These are phyloP conservation scores for Rhododendron griersonianum DNA, from an alignment of 148 eudicot genomes.

Conservation along the genomic window DNA sequence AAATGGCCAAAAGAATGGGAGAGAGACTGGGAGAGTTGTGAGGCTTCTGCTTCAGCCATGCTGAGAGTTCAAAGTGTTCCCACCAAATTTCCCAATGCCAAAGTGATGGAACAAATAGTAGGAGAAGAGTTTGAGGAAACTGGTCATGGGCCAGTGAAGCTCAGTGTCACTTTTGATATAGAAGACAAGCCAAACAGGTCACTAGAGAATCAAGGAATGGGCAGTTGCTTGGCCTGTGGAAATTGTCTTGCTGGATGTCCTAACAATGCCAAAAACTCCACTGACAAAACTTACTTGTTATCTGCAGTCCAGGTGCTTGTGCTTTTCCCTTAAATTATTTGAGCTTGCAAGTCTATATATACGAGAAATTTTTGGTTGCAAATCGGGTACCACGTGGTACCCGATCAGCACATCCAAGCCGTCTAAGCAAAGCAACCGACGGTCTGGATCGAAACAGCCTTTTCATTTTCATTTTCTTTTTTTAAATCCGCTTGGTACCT, in stretches of 20 bases:
- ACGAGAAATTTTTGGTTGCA: no score
- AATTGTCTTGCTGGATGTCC: constrained; percentile 40
- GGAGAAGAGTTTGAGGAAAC: constrained; percentile 25
- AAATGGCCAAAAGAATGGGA: constrained; percentile 42
- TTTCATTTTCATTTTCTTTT: no score
- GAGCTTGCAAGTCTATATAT: no score
- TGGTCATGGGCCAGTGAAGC: constrained; percentile 12
- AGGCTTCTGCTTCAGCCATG: constrained; percentile 33
- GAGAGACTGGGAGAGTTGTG: constrained; percentile 26
- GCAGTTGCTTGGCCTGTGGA: constrained; percentile 29
- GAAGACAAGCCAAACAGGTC: constrained; percentile 15
- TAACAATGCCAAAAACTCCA: constrained; percentile 34
- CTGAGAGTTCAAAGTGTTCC: constrained; percentile 26
- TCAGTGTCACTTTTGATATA: constrained; percentile 28
- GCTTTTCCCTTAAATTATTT: no score
- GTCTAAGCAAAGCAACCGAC: no score
- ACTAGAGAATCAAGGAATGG: constrained; percentile 1
- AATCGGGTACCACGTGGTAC: no score
- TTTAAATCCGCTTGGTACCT: no score
- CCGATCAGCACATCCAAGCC: no score
- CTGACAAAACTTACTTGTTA: constrained; percentile 26
- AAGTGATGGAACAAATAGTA: constrained; percentile 19
- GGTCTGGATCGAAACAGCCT: no score
- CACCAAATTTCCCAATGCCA: constrained; percentile 19
- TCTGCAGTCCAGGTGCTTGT: constrained; percentile 27